Evolutionary conservation across 2,329 filamentous ascomycete genomes (phyloP).

Genomic region (Aotearoamyces nothofagi): DNA sequence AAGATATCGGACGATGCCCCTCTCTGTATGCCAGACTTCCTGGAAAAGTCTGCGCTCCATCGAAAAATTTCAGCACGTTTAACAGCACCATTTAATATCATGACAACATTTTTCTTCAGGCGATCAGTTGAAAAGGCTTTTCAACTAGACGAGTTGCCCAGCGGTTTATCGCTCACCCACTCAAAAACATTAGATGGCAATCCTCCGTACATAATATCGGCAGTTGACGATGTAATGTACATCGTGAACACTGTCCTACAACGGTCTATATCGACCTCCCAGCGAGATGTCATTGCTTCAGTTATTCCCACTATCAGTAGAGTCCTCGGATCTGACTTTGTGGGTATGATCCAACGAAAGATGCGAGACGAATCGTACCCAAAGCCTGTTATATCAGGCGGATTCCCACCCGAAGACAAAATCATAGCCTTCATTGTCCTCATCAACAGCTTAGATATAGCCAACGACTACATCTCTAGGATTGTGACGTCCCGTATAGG

Average conservation of each 20-base stretch:
- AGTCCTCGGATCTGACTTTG: slow-evolving; percentile 76
- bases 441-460: slow-evolving; percentile 89
- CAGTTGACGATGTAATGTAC: slow-evolving; percentile 98
- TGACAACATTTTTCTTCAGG: slow-evolving; percentile 95
- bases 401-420: slow-evolving; percentile 72
- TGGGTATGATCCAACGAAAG: slow-evolving; percentile 93
- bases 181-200: slow-evolving; percentile 59
- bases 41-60: slow-evolving; percentile 64
- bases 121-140: slow-evolving; percentile 95
- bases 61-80: slow-evolving; percentile 66
- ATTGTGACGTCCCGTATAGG: slow-evolving; percentile 61
- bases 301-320: slow-evolving; percentile 67
- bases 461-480: slow-evolving; percentile 77
- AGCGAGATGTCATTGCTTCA: slow-evolving; percentile 60
- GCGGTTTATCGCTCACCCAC: slow-evolving; percentile 62
- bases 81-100: slow-evolving; percentile 67
- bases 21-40: slow-evolving; percentile 54
- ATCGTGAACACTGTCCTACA: slow-evolving; percentile 89
- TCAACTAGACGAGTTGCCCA: slow-evolving; percentile 80
- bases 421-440: slow-evolving; percentile 83
- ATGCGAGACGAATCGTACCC: slow-evolving; percentile 96
- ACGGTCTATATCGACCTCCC: slow-evolving; percentile 73
- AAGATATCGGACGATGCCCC: slow-evolving; percentile 34
- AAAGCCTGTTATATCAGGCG: slow-evolving; percentile 60
- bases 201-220: slow-evolving; percentile 82